Percentiles rank a stretch among this genome's conserved stretches.
Evolutionary conservation across 1,139 yeast genomes (phyloP).

Genomic region (Hansenula lynferdii): DNA sequence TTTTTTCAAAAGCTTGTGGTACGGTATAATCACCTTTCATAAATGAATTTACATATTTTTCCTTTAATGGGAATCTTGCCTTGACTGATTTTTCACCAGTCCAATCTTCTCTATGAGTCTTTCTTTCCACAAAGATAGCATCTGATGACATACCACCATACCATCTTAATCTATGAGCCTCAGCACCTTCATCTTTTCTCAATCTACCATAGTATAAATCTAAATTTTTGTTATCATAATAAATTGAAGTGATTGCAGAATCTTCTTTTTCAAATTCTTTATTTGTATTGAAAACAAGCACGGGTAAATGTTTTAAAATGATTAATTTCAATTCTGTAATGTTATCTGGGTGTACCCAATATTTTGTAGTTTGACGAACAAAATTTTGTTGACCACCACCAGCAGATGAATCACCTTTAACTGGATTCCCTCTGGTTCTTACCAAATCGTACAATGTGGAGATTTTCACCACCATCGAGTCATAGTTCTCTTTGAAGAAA

Average conservation of each 20-base stretch:
- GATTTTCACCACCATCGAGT: constrained; percentile 78
- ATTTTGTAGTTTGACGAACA: constrained; percentile 96
- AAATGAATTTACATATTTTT: constrained; percentile 82
- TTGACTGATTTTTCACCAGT: constrained; percentile 98
- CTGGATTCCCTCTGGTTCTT: constrained; percentile 93
- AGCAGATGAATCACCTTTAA: constrained; percentile 89
- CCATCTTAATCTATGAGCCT: constrained; percentile 97
- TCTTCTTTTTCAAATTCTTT: constrained; percentile 95
- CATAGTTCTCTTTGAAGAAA: constrained; percentile 92
- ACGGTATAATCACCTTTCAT: constrained; percentile 82
- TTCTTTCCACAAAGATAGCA: constrained; percentile 91
- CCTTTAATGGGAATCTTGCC: constrained; percentile 91
- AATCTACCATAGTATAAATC: constrained; percentile 92
- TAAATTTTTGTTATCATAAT: constrained; percentile 83
- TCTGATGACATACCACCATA: constrained; percentile 96
- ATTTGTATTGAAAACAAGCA: constrained; percentile 90
- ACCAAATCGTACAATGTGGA: constrained; percentile 89
- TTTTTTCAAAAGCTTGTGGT: constrained; percentile 84
- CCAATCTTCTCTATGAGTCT: constrained; percentile 99
- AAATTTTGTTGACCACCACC: constrained; percentile 98
- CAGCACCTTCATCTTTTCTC: constrained; percentile 97
- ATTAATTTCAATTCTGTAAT: constrained; percentile 95
- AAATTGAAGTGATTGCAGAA: constrained; percentile 93
- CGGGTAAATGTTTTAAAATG: constrained; percentile 91
- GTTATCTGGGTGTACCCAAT: constrained; percentile 99